These are phyloP conservation scores for Fusarium sp. DNA, from an alignment of 2,329 filamentous ascomycete genomes.

Conservation along the genomic window DNA sequence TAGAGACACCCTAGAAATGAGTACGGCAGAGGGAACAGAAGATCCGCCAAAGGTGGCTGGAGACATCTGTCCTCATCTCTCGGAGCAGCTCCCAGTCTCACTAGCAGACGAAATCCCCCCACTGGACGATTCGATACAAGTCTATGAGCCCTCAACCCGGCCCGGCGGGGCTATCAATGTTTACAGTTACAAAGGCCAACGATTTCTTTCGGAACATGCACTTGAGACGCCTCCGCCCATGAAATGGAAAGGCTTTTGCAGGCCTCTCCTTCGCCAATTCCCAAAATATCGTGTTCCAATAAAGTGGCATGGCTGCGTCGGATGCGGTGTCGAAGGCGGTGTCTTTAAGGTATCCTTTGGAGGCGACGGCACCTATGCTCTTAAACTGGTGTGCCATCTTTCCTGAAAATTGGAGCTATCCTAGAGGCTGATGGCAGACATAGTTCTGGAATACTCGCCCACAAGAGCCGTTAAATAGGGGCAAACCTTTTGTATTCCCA, in stretches of 20 bases:
- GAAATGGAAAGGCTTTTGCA: not conserved
- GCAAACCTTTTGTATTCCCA: not conserved
- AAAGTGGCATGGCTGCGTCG: not conserved
- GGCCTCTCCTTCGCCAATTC: not conserved
- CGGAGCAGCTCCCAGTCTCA: not conserved
- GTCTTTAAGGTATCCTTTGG: not conserved
- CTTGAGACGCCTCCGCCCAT: not conserved
- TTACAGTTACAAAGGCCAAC: not conserved
- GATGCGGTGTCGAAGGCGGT: not conserved
- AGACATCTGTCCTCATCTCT: not conserved
- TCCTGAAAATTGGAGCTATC: accelerated
- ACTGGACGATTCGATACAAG: not conserved
- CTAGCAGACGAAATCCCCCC: not conserved
- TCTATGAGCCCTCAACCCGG: not conserved
- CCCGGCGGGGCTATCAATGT: not conserved
- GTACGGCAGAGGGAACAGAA: not conserved
- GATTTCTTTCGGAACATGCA: not conserved
- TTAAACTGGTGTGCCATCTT: not conserved
- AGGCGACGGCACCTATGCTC: not conserved
- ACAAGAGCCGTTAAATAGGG: not conserved
- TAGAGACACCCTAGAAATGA: not conserved
- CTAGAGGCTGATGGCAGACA: not conserved
- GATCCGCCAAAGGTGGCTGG: not conserved
- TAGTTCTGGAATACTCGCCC: not conserved
- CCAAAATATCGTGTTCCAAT: not conserved